Conservation (phyloP, 1,284 basidiomycete genomes). For the Schizophyllum amplum region DNA sequence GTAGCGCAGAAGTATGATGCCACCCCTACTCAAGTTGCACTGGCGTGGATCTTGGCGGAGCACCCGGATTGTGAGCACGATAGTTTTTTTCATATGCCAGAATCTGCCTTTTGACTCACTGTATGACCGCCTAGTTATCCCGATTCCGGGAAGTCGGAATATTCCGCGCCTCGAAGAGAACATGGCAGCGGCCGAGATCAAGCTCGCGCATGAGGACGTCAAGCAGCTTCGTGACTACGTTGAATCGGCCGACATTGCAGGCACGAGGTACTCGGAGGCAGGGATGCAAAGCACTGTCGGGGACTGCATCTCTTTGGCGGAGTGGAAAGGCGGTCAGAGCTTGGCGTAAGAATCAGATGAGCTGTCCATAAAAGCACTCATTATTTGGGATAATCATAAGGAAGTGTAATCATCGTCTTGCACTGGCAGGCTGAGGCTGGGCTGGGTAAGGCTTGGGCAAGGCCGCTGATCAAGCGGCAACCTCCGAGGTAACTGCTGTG, state of each 20-base stretch:
- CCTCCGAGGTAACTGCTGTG: too few relatives aligned
- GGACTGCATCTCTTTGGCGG: constrained; percentile 9
- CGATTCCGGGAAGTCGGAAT: constrained; percentile 3
- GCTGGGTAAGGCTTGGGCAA: too few relatives aligned
- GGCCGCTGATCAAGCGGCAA: too few relatives aligned
- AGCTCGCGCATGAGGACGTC: constrained; percentile 6
- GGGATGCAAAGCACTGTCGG: constrained; percentile 2
- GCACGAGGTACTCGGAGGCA: constrained; percentile 3
- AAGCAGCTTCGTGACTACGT: constrained; percentile 3
- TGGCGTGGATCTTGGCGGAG: constrained; percentile 40
- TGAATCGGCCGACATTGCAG: constrained; percentile 9
- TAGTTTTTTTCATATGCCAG: constrained; percentile 34
- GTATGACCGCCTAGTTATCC: constrained; percentile 5
- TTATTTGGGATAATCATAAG: too few relatives aligned
- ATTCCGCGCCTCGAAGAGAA: constrained; percentile 9
- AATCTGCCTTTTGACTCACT: constrained; percentile 1
- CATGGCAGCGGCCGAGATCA: constrained; percentile 5
- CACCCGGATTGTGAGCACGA: constrained; percentile 23
- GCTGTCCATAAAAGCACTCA: too few relatives aligned
- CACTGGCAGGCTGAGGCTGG: too few relatives aligned
- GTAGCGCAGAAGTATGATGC: constrained; percentile 38
- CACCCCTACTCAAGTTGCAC: constrained; percentile 35
- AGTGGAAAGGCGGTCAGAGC: constrained; percentile 6
- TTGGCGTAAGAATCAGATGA: too few relatives aligned
- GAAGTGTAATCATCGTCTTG: too few relatives aligned